Evolutionary conservation across 139 green algal genomes (phyloP).

Genomic region (Raphidocelis subcapitata): DNA sequence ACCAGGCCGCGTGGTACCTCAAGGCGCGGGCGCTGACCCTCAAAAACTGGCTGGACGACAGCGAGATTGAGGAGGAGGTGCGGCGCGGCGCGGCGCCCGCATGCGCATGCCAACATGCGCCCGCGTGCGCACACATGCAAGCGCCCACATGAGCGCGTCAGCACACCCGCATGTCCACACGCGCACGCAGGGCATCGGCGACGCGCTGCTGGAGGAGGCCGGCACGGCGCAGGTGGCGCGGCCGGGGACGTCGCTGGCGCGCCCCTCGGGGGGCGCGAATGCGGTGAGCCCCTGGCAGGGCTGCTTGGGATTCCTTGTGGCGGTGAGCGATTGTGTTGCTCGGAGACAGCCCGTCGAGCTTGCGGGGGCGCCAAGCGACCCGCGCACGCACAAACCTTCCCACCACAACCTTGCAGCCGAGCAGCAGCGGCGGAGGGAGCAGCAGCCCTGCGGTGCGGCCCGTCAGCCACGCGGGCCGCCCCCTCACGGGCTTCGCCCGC

Average conservation of each 20-base stretch:
- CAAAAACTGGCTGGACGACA: conserved; percentile 83
- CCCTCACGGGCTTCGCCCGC: conserved; percentile 69
- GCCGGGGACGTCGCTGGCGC: conserved; percentile 63
- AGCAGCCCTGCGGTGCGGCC: conserved; percentile 56
- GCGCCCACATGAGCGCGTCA: neutral
- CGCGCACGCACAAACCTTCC: too few relatives aligned
- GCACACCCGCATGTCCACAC: neutral
- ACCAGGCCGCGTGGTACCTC: conserved; percentile 80
- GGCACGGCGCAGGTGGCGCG: conserved; percentile 54
- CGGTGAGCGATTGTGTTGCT: too few relatives aligned
- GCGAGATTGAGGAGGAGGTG: conserved; percentile 79
- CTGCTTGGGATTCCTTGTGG: too few relatives aligned
- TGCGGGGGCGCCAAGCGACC: too few relatives aligned
- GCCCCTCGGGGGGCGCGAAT: conserved; percentile 44
- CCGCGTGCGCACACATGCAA: neutral
- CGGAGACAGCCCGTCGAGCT: too few relatives aligned
- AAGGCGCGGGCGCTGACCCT: conserved; percentile 73
- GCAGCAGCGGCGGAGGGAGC: conserved; percentile 3
- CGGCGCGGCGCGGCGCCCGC: neutral
- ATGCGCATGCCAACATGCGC: neutral
- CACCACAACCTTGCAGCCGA: too few relatives aligned
- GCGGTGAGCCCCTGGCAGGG: too few relatives aligned
- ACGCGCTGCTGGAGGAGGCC: conserved; percentile 75
- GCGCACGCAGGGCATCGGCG: conserved; percentile 55
- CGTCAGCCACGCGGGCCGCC: conserved; percentile 56